Conservation (phyloP, 2,329 filamentous ascomycete genomes). For the Bipolaris cookei region DNA sequence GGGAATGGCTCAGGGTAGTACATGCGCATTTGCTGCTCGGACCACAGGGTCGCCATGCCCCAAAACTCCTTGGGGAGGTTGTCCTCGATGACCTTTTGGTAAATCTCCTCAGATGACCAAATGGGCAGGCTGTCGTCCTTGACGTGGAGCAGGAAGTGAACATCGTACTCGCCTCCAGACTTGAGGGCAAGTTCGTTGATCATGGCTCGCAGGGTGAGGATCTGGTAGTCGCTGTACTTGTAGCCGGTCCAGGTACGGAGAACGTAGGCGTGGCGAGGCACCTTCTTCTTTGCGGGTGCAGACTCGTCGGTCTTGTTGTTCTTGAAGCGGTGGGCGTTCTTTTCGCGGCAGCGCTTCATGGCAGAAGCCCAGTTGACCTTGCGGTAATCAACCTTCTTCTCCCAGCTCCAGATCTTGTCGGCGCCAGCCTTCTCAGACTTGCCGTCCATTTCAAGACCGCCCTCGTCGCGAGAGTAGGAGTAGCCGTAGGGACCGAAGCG, state of each 20-base stretch:
- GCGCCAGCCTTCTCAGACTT: conserved; percentile 54
- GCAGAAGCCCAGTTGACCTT: conserved; percentile 58
- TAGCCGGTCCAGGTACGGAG: conserved; percentile 85
- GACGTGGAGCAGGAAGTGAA: conserved; percentile 84
- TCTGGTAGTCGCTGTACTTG: conserved; percentile 76
- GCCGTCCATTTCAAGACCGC: conserved; percentile 57
- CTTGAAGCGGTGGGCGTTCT: conserved; percentile 57
- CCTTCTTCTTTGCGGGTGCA: conserved; percentile 48
- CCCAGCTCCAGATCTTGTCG: conserved; percentile 58
- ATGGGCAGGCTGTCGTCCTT: conserved; percentile 77
- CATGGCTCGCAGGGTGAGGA: conserved; percentile 80
- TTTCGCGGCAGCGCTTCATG: conserved; percentile 56
- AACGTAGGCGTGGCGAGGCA: conserved; percentile 77
- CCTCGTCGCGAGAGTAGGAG: conserved; percentile 54
- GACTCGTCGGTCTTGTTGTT: conserved; percentile 43
- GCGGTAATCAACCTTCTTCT: conserved; percentile 55
- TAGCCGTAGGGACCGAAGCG: conserved; percentile 59
- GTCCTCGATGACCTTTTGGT: conserved; percentile 69
- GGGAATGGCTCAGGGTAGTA: conserved; percentile 89
- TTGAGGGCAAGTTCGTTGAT: conserved; percentile 81
- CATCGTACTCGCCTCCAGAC: conserved; percentile 84
- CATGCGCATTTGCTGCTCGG: conserved; percentile 87
- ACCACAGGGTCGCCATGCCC: conserved; percentile 90
- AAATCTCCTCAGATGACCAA: conserved; percentile 76
- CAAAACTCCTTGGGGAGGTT: conserved; percentile 83